Conservation (phyloP, 257 asterid genomes). For the Parsonsia alboflavescens region DNA sequence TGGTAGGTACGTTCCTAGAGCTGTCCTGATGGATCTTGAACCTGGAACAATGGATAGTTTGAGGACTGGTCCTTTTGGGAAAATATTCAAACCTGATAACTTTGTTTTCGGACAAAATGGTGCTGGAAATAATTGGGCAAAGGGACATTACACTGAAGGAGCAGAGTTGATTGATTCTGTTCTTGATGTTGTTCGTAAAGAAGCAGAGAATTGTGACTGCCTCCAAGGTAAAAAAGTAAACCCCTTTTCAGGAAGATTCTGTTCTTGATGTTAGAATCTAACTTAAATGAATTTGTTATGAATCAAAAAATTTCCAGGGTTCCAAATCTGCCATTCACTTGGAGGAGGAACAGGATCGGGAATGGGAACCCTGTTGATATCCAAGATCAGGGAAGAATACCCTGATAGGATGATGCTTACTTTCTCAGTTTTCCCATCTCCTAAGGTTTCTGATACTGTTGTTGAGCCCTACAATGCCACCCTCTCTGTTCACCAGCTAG, state of each 20-base stretch:
- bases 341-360: constrained; percentile 82
- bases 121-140: constrained; percentile 72
- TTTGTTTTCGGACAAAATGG: constrained; percentile 69
- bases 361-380: constrained; percentile 62
- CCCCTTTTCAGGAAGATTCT: no score
- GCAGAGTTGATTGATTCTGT: constrained; percentile 68
- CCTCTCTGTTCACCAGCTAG: constrained; percentile 67
- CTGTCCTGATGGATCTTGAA: constrained; percentile 68
- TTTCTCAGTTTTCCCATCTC: constrained; percentile 69
- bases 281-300: not conserved
- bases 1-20: constrained; percentile 65
- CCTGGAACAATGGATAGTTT: constrained; percentile 76
- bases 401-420: constrained; percentile 78
- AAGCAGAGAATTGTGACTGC: constrained; percentile 70
- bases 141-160: constrained; percentile 74
- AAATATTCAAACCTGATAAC: constrained; percentile 62
- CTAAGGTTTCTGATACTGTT: constrained; percentile 72
- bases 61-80: constrained; percentile 60
- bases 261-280: no score
- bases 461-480: constrained; percentile 81
- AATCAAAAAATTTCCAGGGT: constrained; percentile 31
- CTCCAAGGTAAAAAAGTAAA: constrained; percentile 46
- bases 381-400: constrained; percentile 74
- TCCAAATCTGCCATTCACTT: constrained; percentile 67
- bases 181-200: constrained; percentile 72